phyloP scores from a whole-genome alignment of 2,329 filamentous ascomycete species.

The Fusarium graminum region DNA sequence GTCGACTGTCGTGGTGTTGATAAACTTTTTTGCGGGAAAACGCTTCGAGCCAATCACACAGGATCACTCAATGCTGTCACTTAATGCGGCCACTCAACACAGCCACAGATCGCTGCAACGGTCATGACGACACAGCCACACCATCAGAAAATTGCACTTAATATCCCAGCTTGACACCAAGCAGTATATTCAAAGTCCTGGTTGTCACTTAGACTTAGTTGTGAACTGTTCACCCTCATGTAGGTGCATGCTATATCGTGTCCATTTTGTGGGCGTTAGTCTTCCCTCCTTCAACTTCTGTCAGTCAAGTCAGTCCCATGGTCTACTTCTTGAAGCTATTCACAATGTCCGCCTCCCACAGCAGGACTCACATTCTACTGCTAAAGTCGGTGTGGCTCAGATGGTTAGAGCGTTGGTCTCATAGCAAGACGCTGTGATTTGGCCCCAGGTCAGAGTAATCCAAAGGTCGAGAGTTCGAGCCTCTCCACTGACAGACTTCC shows the following conservation, averaged over 20 bases:
- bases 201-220: too few species aligned
- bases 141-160: background rate
- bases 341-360: background rate
- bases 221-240: too few species aligned
- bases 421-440: conserved; percentile 32
- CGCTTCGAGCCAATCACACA: background rate
- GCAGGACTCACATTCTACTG: background rate
- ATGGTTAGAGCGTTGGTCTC: conserved; percentile 47
- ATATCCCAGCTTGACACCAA: background rate
- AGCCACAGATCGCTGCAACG: background rate
- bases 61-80: too few species aligned
- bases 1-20: background rate
- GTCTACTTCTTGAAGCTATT: conserved; percentile 4
- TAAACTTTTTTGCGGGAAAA: conserved; percentile 1
- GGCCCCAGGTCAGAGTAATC: conserved; percentile 38
- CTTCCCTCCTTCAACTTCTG: background rate
- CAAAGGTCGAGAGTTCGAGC: conserved; percentile 47
- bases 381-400: conserved; percentile 41
- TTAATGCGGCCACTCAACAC: background rate
- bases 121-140: background rate
- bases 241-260: too few species aligned
- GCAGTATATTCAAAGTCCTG: background rate
- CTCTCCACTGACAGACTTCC: conserved; percentile 32
- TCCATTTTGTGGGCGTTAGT: too few species aligned
- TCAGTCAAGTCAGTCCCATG: background rate